A percentile compares a stretch with the other conserved stretches of the same genome.
Conservation (phyloP, 192 early-diverging fungal genomes). For the Dispira simplex region DNA sequence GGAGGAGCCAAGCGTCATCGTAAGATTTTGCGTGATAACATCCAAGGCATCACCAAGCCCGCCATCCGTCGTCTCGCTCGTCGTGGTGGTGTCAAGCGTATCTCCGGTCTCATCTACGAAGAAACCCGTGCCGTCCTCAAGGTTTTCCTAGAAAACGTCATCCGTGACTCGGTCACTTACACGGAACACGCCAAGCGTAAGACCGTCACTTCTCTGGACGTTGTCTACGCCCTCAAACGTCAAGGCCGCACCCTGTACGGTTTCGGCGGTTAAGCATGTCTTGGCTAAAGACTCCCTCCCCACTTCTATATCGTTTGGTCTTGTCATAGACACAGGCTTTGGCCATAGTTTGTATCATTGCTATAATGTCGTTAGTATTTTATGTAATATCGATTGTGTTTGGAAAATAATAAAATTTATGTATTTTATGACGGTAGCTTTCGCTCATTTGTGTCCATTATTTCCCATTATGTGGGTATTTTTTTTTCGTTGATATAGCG, state of each 20-base stretch:
- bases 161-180: conserved; percentile 98
- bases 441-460: too few relatives aligned
- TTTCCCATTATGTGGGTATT: too few relatives aligned
- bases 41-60: conserved; percentile 91
- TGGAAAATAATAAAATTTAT: too few relatives aligned
- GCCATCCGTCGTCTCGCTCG: conserved; percentile 98
- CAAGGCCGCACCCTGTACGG: conserved; percentile 92
- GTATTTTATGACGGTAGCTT: too few relatives aligned
- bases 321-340: too few relatives aligned
- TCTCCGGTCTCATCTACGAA: conserved; percentile 98
- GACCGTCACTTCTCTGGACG: conserved; percentile 99
- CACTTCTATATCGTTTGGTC: too few relatives aligned
- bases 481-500: too few relatives aligned
- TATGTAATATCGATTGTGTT: too few relatives aligned
- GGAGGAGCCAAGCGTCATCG: conserved; percentile 99
- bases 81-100: conserved; percentile 99
- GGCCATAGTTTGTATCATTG: too few relatives aligned
- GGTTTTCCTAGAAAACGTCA: conserved; percentile 98
- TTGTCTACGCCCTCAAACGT: conserved; percentile 96
- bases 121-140: conserved; percentile 97
- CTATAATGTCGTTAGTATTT: too few relatives aligned
- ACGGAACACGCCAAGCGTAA: conserved; percentile 98
- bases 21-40: conserved; percentile 99
- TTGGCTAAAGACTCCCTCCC: neutral
- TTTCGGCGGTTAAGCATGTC: conserved; percentile 53